Base-by-base conservation (phyloP, 176 grass and related monocot genomes). In the Echinochloa phyllopogon region DNA sequence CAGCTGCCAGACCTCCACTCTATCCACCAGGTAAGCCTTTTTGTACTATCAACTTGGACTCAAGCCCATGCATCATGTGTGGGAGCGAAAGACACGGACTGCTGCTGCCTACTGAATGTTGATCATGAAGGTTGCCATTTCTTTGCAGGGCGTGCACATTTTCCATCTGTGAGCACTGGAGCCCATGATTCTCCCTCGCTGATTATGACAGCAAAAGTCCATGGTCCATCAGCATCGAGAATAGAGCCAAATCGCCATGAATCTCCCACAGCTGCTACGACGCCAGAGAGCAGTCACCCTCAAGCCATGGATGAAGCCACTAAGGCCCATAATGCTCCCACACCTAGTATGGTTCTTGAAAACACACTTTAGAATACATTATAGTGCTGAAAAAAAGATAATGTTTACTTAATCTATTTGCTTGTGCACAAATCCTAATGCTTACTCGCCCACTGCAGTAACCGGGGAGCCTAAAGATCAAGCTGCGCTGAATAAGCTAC, bases 141-240 rank as follows among this genome's bases (percentile, higher is more conserved):
- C 47, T 37, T 42, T 2, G 40, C 49, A 89, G 82, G 68, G 39
- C 76, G 20, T 75, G 69, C n/a, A 60, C 80, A 69, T 24, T 80
- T 39, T 29, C 53, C 61, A 81, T 41, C 23, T 51, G 36, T 80
- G 67, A 67, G 25, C 29, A 23, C 41, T 14, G 27, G 48, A 4
- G 41, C 5, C 20, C 11, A 21, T 41, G 69, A 72, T 80, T 55
- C 75, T 79, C 68, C 65, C 21, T 23, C 82, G 18, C 39, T 65
- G 58, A 79, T 39, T 66, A 59, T 88, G 0, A 61, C 59, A 18
- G 47, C 74, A 10, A 84, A 79, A 72, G 21, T 38, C 38, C 37
- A 65, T 65, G 81, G 45, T 79, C 65, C 21, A 21, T 58, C 82
- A 40, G 59, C 82, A 50, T 74, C 69, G n/a, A 69, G 59, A 36